Percentiles rank a stretch among this genome's conserved stretches.
phyloP scores from a whole-genome alignment of 306 rosid species.

The Coriaria nepalensis region DNA sequence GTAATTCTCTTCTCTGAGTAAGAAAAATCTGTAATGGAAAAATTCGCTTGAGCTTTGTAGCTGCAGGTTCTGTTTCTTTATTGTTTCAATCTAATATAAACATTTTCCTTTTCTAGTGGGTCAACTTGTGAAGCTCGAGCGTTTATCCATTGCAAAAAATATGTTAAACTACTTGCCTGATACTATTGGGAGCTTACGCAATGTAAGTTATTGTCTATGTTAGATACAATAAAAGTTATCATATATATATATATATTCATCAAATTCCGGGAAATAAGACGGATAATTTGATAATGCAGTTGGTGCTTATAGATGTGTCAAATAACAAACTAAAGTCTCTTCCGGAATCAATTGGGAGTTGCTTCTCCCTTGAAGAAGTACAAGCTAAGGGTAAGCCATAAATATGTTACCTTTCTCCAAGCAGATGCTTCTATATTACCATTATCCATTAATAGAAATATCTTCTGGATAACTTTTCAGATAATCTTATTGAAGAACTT shows the following conservation, averaged over 20 bases:
- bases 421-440: neutral
- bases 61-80: neutral
- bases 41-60: constrained; percentile 4
- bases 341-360: constrained; percentile 92
- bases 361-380: constrained; percentile 91
- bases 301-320: constrained; percentile 66
- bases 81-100: too few relatives aligned
- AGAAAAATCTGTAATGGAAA: constrained; percentile 11
- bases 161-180: constrained; percentile 49
- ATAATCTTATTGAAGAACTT: constrained; percentile 69
- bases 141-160: constrained; percentile 65
- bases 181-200: constrained; percentile 92
- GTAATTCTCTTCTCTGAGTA: constrained; percentile 58
- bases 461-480: constrained; percentile 36
- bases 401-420: constrained; percentile 1
- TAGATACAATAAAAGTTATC: constrained; percentile 9
- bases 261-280: constrained; percentile 15
- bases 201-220: constrained; percentile 38
- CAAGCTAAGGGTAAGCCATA: constrained; percentile 64
- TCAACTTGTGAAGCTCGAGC: constrained; percentile 85
- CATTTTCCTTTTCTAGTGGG: constrained; percentile 54
- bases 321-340: constrained; percentile 68
- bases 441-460: neutral
- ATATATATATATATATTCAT: neutral
- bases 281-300: constrained; percentile 44